These are phyloP conservation scores for Zymoseptoria tritici DNA, from an alignment of 2,329 filamentous ascomycete genomes.

Conservation along the genomic window DNA sequence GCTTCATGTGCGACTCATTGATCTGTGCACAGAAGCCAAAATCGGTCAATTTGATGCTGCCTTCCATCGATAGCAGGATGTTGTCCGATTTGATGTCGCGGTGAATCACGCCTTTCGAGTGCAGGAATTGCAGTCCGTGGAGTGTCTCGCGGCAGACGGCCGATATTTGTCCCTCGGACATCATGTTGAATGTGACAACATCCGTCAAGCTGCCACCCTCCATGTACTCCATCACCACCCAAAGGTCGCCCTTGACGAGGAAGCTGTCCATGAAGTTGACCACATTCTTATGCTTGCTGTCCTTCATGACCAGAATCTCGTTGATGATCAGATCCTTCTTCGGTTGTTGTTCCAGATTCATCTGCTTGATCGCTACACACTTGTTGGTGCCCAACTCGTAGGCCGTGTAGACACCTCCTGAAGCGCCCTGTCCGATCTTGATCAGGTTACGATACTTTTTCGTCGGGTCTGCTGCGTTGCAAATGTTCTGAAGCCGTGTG, in stretches of 20 bases:
- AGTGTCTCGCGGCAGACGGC: constrained; percentile 91
- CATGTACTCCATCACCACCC: constrained; percentile 99
- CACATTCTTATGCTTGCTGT: constrained; percentile 96
- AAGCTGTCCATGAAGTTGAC: constrained; percentile 99
- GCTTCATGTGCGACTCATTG: constrained; percentile 93
- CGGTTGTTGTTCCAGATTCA: constrained; percentile 96
- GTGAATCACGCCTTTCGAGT: constrained; percentile 97
- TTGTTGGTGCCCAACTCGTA: constrained; percentile 77
- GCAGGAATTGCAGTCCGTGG: constrained; percentile 84
- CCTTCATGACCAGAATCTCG: constrained; percentile 98
- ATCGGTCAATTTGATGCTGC: constrained; percentile 96
- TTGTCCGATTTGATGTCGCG: constrained; percentile 99
- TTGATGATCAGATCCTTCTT: constrained; percentile 99
- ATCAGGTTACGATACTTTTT: constrained; percentile 78
- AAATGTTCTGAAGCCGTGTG: constrained; percentile 77
- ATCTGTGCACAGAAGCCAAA: constrained; percentile 99
- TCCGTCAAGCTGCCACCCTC: constrained; percentile 95
- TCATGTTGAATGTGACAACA: constrained; percentile 98
- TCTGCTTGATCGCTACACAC: constrained; percentile 97
- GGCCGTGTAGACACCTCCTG: constrained; percentile 88
- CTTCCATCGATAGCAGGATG: constrained; percentile 85
- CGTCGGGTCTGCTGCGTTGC: constrained; percentile 80
- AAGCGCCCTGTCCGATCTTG: constrained; percentile 96
- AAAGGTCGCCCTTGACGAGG: constrained; percentile 79
- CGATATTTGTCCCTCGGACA: constrained; percentile 96